A percentile compares a stretch with the other conserved stretches of the same genome.
These are phyloP conservation scores for Chaetomium globosum DNA, from an alignment of 2,329 filamentous ascomycete genomes.

Conservation along the genomic window DNA sequence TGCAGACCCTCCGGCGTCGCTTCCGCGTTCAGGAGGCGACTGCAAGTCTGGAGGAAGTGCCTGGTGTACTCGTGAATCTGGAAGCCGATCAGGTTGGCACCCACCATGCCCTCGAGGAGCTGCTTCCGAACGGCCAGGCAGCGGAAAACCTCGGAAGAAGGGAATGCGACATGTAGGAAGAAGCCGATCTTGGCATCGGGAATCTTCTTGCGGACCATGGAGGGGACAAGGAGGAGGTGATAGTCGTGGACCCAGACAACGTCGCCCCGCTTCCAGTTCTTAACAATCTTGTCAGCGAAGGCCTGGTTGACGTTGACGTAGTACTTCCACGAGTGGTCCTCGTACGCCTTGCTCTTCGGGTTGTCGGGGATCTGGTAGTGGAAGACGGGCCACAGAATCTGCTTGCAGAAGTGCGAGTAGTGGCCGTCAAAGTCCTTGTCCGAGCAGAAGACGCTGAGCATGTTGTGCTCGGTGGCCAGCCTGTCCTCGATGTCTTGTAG, in stretches of 20 bases:
- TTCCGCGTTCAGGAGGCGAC: conserved; percentile 85
- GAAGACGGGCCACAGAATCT: conserved; percentile 96
- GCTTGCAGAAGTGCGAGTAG: conserved; percentile 96
- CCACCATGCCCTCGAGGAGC: conserved; percentile 87
- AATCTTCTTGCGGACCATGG: conserved; percentile 85
- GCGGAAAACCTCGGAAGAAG: conserved; percentile 92
- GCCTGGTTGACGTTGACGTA: conserved; percentile 91
- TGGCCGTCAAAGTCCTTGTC: conserved; percentile 94
- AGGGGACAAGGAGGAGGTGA: conserved; percentile 84
- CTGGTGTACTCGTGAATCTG: conserved; percentile 91
- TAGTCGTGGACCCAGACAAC: conserved; percentile 96
- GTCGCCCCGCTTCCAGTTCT: conserved; percentile 91
- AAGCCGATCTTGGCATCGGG: conserved; percentile 95
- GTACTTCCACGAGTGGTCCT: conserved; percentile 95
- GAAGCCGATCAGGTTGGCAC: conserved; percentile 89
- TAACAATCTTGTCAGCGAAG: conserved; percentile 86
- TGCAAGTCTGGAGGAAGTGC: conserved; percentile 95
- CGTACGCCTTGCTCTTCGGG: conserved; percentile 96
- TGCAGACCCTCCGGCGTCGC: conserved; percentile 86
- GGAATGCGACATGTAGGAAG: conserved; percentile 93
- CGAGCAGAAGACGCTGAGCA: conserved; percentile 79
- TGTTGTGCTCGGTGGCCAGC: conserved; percentile 78
- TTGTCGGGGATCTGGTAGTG: conserved; percentile 98
- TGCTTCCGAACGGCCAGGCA: conserved; percentile 86
- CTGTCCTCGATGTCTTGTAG: conserved; percentile 82